Evolutionary conservation across 208 protist genomes (phyloP).

Genomic region (Leishmania gerbilli): DNA sequence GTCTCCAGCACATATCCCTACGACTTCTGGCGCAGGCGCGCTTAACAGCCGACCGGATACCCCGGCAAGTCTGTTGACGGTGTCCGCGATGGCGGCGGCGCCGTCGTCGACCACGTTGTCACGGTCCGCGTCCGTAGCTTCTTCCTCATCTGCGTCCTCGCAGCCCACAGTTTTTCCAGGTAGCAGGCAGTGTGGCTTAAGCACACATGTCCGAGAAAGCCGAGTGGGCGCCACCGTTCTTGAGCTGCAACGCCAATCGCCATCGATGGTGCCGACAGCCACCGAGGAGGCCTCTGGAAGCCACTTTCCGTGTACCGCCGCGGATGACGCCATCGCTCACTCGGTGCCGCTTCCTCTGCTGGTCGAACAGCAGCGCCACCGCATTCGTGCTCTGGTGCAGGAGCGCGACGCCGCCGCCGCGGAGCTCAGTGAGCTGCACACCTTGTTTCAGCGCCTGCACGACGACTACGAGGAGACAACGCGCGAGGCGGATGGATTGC

Average conservation of each 20-base stretch:
- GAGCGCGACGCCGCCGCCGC: slow-evolving; percentile 36
- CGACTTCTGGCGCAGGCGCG: background rate
- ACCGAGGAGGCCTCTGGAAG: background rate
- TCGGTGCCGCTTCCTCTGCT: slow-evolving; percentile 20
- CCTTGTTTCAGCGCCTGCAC: slow-evolving; percentile 40
- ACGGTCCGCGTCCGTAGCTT: slow-evolving; percentile 1
- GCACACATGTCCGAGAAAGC: background rate
- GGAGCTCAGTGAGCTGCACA: slow-evolving; percentile 38
- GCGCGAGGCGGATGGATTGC: slow-evolving; percentile 14
- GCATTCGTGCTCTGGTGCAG: slow-evolving; percentile 37
- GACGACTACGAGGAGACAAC: slow-evolving; percentile 46
- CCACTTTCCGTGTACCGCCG: background rate
- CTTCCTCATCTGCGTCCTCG: slow-evolving; percentile 9
- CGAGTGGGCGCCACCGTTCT: background rate
- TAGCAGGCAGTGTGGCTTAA: background rate
- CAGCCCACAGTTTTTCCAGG: background rate
- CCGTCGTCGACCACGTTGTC: background rate
- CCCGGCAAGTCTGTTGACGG: background rate
- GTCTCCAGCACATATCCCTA: background rate
- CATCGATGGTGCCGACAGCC: background rate
- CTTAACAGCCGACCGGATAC: background rate
- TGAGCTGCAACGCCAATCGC: background rate
- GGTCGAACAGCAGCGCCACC: slow-evolving; percentile 37
- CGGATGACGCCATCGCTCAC: background rate
- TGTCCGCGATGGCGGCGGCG: background rate